These are phyloP conservation scores for Phyllosticta citrichinensis DNA, from an alignment of 2,329 filamentous ascomycete species.

Conservation along the genomic window DNA sequence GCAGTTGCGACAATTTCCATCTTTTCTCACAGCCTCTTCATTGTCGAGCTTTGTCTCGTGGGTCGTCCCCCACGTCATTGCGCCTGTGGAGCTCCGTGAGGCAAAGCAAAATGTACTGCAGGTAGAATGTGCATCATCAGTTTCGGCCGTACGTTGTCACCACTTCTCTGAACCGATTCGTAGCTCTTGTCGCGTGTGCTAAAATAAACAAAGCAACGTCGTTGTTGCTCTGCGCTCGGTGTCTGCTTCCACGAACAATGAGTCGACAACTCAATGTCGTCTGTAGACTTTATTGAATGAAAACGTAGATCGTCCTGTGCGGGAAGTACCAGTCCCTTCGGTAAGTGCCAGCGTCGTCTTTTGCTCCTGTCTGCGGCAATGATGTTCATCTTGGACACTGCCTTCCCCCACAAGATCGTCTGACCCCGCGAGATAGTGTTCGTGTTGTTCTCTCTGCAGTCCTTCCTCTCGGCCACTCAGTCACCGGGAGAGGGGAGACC, in stretches of 20 bases:
- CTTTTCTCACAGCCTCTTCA: neutral
- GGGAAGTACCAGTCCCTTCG: neutral
- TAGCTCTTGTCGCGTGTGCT: neutral
- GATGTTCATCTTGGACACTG: neutral
- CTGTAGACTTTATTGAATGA: neutral
- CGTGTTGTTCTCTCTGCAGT: neutral
- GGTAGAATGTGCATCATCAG: neutral
- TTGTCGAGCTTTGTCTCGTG: neutral
- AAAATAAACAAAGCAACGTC: neutral
- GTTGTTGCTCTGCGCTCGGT: neutral
- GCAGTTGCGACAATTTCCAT: neutral
- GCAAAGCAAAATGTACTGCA: neutral
- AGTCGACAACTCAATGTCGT: neutral
- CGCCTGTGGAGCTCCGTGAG: neutral
- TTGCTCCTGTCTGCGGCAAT: neutral
- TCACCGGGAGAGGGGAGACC: neutral
- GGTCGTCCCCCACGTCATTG: neutral
- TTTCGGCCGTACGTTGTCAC: neutral
- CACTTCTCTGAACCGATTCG: neutral
- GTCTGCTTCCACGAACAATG: neutral
- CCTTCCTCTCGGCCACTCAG: neutral
- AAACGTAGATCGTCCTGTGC: neutral
- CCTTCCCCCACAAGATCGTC: neutral
- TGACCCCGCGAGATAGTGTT: neutral
- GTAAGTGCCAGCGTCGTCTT: neutral